Evolutionary conservation across 164 flowering plant genomes (phyloP).

Genomic region (Dillenia turbinata): DNA sequence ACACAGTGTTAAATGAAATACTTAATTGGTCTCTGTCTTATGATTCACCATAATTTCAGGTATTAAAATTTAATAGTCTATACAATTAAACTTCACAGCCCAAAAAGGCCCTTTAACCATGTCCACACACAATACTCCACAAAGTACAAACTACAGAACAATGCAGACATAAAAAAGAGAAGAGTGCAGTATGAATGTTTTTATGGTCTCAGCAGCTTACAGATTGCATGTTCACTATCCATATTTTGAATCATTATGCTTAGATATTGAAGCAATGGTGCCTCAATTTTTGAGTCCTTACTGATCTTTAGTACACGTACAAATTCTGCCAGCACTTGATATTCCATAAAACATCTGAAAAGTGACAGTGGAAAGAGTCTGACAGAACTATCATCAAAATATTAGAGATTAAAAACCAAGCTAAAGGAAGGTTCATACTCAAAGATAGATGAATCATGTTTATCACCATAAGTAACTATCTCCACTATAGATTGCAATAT

Average conservation of each 20-base stretch:
- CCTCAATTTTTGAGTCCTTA: conserved; percentile 46
- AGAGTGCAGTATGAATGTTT: background rate
- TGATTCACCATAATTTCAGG: no score
- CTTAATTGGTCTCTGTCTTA: no score
- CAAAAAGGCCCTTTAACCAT: no score
- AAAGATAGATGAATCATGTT: conserved; percentile 52
- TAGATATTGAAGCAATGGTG: conserved; percentile 54
- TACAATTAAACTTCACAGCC: no score
- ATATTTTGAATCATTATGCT: conserved; percentile 74
- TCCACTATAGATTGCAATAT: conserved; percentile 57
- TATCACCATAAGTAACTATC: conserved; percentile 63
- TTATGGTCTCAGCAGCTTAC: conserved; percentile 33
- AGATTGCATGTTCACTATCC: conserved; percentile 57
- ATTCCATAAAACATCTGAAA: conserved; percentile 68
- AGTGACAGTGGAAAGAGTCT: background rate
- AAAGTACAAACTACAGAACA: no score
- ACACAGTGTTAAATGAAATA: no score
- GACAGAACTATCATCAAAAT: background rate
- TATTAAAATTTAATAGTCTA: no score
- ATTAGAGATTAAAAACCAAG: background rate
- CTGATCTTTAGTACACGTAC: conserved; percentile 52
- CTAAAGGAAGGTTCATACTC: conserved; percentile 38
- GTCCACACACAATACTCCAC: background rate
- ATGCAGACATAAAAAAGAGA: background rate
- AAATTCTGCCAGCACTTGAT: conserved; percentile 62